These are phyloP conservation scores for Aphanoascus verrucosus DNA, from an alignment of 2,329 filamentous ascomycete genomes.

Conservation along the genomic window DNA sequence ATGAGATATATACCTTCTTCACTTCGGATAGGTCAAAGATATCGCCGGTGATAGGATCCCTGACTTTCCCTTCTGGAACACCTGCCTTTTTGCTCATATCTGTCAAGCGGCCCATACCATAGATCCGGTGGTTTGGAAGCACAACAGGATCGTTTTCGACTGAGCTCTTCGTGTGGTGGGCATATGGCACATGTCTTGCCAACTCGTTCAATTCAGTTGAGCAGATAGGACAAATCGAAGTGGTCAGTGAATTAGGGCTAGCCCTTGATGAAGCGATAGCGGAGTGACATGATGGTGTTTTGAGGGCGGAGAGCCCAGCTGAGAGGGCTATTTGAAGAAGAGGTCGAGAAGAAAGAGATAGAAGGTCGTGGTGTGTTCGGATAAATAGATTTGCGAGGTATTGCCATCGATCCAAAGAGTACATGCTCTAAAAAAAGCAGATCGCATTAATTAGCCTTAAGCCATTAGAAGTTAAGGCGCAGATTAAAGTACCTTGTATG, in stretches of 20 bases:
- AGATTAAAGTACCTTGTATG: conserved; percentile 44
- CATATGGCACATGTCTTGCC: conserved; percentile 79
- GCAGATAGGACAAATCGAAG: conserved; percentile 87
- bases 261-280: conserved; percentile 47
- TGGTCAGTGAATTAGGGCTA: conserved; percentile 45
- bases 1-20: conserved; percentile 88
- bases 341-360: conserved; percentile 69
- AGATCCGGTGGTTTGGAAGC: conserved; percentile 77
- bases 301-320: conserved; percentile 84
- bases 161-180: conserved; percentile 86
- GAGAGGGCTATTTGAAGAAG: conserved; percentile 84
- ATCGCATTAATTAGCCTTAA: not conserved
- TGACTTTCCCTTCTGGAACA: conserved; percentile 54
- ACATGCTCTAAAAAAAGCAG: conserved; percentile 50
- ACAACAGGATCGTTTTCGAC: conserved; percentile 80
- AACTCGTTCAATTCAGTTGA: conserved; percentile 89
- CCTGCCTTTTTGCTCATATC: conserved; percentile 66
- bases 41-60: conserved; percentile 67
- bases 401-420: conserved; percentile 61
- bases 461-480: not conserved
- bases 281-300: conserved; percentile 87
- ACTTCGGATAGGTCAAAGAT: conserved; percentile 52
- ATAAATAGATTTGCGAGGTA: conserved; percentile 71
- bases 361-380: conserved; percentile 72
- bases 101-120: conserved; percentile 62